Base-by-base conservation (phyloP, 106 monocot species). In the Dioscorea zingiberensis region DNA sequence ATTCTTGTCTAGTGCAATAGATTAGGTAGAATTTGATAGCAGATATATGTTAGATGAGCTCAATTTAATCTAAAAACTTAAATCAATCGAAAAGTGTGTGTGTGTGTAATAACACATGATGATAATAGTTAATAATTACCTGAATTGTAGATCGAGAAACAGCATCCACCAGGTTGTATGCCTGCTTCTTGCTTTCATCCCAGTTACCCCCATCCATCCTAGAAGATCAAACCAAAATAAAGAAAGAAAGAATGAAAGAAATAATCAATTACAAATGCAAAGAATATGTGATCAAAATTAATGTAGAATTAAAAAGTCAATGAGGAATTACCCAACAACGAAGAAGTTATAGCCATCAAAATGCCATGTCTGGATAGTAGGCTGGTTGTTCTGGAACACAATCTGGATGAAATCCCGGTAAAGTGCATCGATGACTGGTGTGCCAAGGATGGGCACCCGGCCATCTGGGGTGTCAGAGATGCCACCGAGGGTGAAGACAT, bases 101-200 rank as follows among this genome's bases (percentile, higher is more conserved):
- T n/a, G n/a, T n/a, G n/a, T n/a, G n/a, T n/a, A n/a, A 10, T 38
- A 10, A 38, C 38, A 38, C 4, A 38, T 1, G 38, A 38, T n/a
- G n/a, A 6, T 38, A 38, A 38, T 38, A n/a, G n/a, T n/a, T n/a
- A n/a, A n/a, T n/a, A n/a, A n/a, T 18, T 68, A 77, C 81, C 76
- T 81, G 76, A 38, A 65, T 69, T 14, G 76, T 81, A 5, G 67
- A 69, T 2, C 82, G 58, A 27, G 25, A 76, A 19, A 77, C 59
- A 19, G 81, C 81, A 73, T 81, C 81, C 17, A 76, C 69, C 64
- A 73, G 44, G 69, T 81, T 77, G 54, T 81, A 81, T 7, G 11
- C 71, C 8, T 56, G 45, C 15, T 15, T 28, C 45, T 69, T 65
- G 2, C 19, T 58, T 4, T 18, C 49, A 44, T 69, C 69, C 81